Base-by-base conservation (phyloP, 148 eudicot genomes). In the Oxyria digyna region DNA sequence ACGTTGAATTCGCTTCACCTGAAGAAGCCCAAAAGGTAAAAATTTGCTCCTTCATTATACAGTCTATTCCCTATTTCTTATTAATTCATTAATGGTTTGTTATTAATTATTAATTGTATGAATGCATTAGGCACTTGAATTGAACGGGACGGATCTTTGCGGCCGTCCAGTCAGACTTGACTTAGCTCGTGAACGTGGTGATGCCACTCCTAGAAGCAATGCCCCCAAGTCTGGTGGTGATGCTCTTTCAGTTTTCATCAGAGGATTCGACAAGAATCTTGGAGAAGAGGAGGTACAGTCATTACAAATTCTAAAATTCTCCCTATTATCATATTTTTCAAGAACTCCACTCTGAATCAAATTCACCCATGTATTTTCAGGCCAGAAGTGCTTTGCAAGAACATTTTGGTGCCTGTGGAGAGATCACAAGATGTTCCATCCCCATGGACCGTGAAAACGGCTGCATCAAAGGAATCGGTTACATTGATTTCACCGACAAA, bases 361-460 rank as follows among this genome's bases (percentile, higher is more conserved):
- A 5, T 54, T 3, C 26, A 38, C 37, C 21, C 1, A 14, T 37
- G 6, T 20, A 32, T 31, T 55, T 78, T 64, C 91, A 91, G 96
- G 74, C 85, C 50, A 80, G 86, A 71, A 75, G 75, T 75, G 71
- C 83, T 7, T 76, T 91, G 70, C 70, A 78, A 77, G 78, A 78
- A 75, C 88, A 84, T 74, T 95, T 95, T 65, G 85, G 73, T 20
- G 64, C 81, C 6, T 95, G 99, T 73, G 99, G 99, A 63, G 82
- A 87, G 72, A 87, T 95, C 20, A 74, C 85, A 18, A 88, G 96
- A 74, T 13, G 83, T 0, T 77, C 87, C 9, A 73, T 91, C 43
- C 99, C 96, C 1, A 73, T 27, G 42, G 96, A 91, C 45, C 64
- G 70, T 21, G 93, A 78, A 0, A 63, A 48, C 24, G 87, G 84